Conservation (phyloP, 2,329 filamentous ascomycete genomes). For the Neopestalotiopsis rosae region DNA sequence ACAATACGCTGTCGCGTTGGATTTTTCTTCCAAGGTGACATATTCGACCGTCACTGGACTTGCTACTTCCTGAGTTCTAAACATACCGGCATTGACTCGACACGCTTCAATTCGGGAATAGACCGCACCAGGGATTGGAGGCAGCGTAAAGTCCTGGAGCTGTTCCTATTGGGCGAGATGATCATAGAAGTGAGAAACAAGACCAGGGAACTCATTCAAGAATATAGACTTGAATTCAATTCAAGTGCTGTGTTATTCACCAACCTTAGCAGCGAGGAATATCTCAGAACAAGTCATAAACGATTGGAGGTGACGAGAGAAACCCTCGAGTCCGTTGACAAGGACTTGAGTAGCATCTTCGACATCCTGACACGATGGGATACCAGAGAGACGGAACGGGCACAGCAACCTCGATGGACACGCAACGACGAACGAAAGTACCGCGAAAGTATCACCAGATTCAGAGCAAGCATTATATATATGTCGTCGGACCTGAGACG, state of each 20-base stretch:
- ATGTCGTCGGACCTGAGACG: slow-evolving; percentile 10
- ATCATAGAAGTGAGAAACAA: slow-evolving; percentile 5
- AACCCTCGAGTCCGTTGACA: slow-evolving; percentile 26
- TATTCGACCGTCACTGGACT: slow-evolving; percentile 40
- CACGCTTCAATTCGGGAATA: no score
- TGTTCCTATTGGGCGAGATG: slow-evolving; percentile 30
- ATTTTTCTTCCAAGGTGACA: slow-evolving; percentile 32
- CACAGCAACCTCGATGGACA: slow-evolving; percentile 37
- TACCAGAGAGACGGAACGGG: slow-evolving; percentile 31
- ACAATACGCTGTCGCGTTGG: no score
- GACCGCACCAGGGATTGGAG: slow-evolving; percentile 21
- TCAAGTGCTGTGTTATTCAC: no score
- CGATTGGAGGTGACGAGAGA: slow-evolving; percentile 26
- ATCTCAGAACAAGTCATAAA: slow-evolving; percentile 12
- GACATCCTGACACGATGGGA: slow-evolving; percentile 31
- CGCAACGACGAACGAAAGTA: slow-evolving; percentile 38
- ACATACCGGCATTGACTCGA: no score
- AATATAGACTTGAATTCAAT: neutral
- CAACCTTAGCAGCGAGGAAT: slow-evolving; percentile 12
- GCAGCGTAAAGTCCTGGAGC: slow-evolving; percentile 36
- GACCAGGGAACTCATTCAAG: slow-evolving; percentile 14
- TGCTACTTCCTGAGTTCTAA: slow-evolving; percentile 31
- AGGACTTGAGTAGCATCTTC: slow-evolving; percentile 26
- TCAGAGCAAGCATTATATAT: slow-evolving; percentile 7
- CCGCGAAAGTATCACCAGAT: slow-evolving; percentile 22